Evolutionary conservation across 495 filamentous ascomycete species (phyloP), one percentile per base, ranked within the genome.

Genomic region (Acidiella bohemica): DNA sequence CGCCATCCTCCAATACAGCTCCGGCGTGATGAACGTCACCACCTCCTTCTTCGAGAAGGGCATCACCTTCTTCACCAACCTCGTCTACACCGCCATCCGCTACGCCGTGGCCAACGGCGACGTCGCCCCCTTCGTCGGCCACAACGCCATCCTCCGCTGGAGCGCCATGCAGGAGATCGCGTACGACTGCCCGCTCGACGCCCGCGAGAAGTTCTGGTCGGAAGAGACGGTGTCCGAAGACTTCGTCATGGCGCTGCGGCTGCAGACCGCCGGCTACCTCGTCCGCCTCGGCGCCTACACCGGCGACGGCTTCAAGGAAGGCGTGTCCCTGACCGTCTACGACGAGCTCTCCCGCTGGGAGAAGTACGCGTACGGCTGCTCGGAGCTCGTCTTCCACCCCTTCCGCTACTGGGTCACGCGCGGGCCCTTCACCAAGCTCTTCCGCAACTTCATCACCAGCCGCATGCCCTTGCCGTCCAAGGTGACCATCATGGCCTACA

Each of bases 341-440:
- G 81, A 87, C 57, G 81, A 87, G 54, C 63, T 87, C 20, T 75
- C 78, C 3, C 76, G 81, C 23, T 86, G 81, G 81, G 81, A 86
- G 51, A 86, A 86, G 58, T 86, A 86, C 58, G 81, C 81, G 5
- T 87, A 86, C 53, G 81, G 81, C n/a, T 87, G 81, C 57, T 83
- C 78, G 62, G 81, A 87, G 55, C 61, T 87, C 32, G 67, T 87
- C 45, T 87, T 87, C 67, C 64, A 84, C 51, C 81, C 81, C 0
- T 57, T 87, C 12, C 53, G 51, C 14, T 61, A 66, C 47, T 80
- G 76, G 76, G 36, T 62, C 23, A 56, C 49, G 1, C 54, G 58
- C 12, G 75, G 76, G 2, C 80, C 79, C 12, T 84, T 86, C 61
- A 87, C 81, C 0, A 71, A 69, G 8, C 66, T 87, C 14, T 87